A percentile compares a stretch with the other conserved stretches of the same genome.
phyloP scores from a whole-genome alignment of 768 basidiomycete species.

The Daedaleopsis sinensis region DNA sequence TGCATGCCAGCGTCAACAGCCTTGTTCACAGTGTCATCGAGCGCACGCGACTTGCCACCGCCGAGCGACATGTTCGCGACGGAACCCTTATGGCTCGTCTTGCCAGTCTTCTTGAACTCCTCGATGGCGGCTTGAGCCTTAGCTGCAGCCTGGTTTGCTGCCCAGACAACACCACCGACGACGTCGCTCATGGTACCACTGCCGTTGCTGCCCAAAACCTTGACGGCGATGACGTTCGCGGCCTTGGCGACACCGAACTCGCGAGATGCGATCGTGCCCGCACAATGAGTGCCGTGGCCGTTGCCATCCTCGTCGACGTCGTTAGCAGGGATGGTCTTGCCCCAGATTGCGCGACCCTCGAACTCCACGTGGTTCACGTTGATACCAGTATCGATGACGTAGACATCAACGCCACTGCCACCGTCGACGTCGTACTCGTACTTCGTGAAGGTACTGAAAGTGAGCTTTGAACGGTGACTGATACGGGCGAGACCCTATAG shows the following conservation, averaged over 20 bases:
- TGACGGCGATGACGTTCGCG: conserved; percentile 88
- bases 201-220: conserved; percentile 93
- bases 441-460: conserved; percentile 80
- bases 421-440: conserved; percentile 73
- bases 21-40: conserved; percentile 83
- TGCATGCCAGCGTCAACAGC: conserved; percentile 87
- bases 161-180: conserved; percentile 84
- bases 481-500: conserved; percentile 90
- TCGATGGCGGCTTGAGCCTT: conserved; percentile 64
- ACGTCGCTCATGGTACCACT: conserved; percentile 96
- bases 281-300: conserved; percentile 95
- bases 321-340: conserved; percentile 84
- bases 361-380: conserved; percentile 85
- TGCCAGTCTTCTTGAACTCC: conserved; percentile 73
- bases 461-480: conserved; percentile 79
- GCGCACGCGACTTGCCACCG: conserved; percentile 85
- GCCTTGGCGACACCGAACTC: conserved; percentile 97
- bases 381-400: conserved; percentile 89
- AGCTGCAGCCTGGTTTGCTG: conserved; percentile 51
- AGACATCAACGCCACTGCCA: conserved; percentile 95
- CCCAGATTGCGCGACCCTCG: conserved; percentile 89
- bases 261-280: conserved; percentile 92
- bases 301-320: conserved; percentile 91
- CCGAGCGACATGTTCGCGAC: conserved; percentile 98
- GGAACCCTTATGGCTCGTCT: conserved; percentile 88